These are phyloP conservation scores for Kazachstania bromeliacearum DNA, from an alignment of 805 yeast species.

Conservation along the genomic window DNA sequence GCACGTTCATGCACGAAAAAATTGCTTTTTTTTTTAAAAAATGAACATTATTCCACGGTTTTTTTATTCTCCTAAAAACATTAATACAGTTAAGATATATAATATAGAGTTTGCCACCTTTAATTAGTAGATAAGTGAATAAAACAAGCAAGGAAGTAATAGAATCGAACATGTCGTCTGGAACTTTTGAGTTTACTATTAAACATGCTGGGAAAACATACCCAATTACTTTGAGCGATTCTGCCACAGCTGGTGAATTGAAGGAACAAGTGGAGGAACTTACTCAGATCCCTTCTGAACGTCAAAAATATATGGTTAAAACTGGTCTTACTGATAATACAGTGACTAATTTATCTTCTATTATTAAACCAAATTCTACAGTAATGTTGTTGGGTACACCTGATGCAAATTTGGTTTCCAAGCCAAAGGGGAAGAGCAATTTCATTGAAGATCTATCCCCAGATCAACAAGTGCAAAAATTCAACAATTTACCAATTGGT, in stretches of 20 bases:
- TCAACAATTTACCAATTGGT: slow-evolving; percentile 68
- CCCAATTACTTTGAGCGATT: slow-evolving; percentile 32
- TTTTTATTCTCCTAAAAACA: too few species aligned
- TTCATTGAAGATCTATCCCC: slow-evolving; percentile 62
- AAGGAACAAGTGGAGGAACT: slow-evolving; percentile 60
- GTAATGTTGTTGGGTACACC: slow-evolving; percentile 92
- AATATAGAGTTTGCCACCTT: too few species aligned
- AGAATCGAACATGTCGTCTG: slow-evolving; percentile 1
- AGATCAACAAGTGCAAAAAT: slow-evolving; percentile 26
- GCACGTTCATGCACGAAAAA: too few species aligned
- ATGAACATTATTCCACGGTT: neutral
- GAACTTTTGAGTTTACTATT: slow-evolving; percentile 27
- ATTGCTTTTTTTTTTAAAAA: neutral
- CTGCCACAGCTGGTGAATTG: slow-evolving; percentile 40
- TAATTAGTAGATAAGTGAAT: too few species aligned
- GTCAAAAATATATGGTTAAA: slow-evolving; percentile 84
- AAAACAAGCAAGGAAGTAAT: neutral
- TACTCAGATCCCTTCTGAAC: slow-evolving; percentile 76
- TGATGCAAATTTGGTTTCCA: slow-evolving; percentile 45
- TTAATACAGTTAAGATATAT: too few species aligned
- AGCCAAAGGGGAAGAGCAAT: slow-evolving; percentile 45
- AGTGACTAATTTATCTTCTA: slow-evolving; percentile 30
- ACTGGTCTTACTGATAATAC: slow-evolving; percentile 75
- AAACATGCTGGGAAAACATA: slow-evolving; percentile 64
- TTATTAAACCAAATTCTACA: slow-evolving; percentile 57